phyloP scores from a whole-genome alignment of 805 yeast genomes.

The Lipomyces chichibuensis region DNA sequence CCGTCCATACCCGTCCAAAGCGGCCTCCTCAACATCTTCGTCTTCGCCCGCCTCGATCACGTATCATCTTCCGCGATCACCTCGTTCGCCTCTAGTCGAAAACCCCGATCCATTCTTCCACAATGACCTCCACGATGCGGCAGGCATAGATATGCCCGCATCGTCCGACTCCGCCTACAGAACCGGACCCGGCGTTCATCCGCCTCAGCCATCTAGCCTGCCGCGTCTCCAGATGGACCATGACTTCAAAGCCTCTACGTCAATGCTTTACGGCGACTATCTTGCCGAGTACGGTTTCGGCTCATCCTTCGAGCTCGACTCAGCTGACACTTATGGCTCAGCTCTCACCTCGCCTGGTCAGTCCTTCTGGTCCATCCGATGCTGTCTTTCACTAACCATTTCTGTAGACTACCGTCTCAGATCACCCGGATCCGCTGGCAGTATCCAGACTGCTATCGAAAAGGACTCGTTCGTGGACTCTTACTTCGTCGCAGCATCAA shows the following conservation, averaged over 20 bases:
- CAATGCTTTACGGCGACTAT: slow-evolving; percentile 8
- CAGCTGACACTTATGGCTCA: background rate
- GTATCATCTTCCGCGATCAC: background rate
- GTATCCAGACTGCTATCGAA: background rate
- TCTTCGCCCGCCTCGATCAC: background rate
- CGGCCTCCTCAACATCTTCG: background rate
- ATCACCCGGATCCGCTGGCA: background rate
- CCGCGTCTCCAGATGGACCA: slow-evolving; percentile 1
- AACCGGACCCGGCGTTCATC: background rate
- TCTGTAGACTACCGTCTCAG: slow-evolving; percentile 2
- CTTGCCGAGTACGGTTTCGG: slow-evolving; percentile 6
- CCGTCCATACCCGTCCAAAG: background rate
- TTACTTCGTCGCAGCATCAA: slow-evolving; percentile 6
- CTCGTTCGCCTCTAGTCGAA: background rate
- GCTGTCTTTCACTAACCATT: background rate
- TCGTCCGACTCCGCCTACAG: background rate
- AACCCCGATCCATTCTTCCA: background rate
- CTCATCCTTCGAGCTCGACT: slow-evolving; percentile 3
- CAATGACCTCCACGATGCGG: background rate
- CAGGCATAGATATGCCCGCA: background rate
- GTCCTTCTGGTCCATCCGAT: background rate
- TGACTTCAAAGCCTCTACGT: slow-evolving; percentile 1
- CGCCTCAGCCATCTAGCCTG: background rate
- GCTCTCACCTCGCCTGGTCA: slow-evolving; percentile 1
- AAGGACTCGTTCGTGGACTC: slow-evolving; percentile 10